Evolutionary conservation across 139 green algal species (phyloP).

Genomic region (Chlorella sp.): DNA sequence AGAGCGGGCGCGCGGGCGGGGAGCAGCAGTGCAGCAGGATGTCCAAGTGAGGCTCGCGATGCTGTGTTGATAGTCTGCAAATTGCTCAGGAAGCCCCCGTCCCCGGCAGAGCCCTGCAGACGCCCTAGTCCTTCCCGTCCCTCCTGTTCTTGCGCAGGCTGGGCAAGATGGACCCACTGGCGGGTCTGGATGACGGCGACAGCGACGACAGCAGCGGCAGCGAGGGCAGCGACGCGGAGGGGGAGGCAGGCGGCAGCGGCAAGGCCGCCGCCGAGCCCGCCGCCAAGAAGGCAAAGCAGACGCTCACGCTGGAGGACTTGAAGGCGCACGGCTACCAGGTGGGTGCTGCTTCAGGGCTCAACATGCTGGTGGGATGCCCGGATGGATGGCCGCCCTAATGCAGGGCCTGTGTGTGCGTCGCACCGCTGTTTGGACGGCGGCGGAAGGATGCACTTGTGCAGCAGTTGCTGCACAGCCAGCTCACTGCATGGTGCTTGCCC

Average conservation of each 20-base stretch:
- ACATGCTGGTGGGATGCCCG: background rate
- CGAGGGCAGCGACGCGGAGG: background rate
- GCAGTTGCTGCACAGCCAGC: too few relatives aligned
- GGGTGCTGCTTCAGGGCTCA: background rate
- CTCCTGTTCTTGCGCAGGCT: background rate
- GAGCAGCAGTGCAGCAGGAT: background rate
- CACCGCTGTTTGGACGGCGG: too few relatives aligned
- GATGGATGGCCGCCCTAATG: too few relatives aligned
- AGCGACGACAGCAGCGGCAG: slow-evolving; percentile 8
- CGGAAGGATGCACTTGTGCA: too few relatives aligned
- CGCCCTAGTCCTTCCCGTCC: background rate
- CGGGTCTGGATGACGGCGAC: slow-evolving; percentile 2
- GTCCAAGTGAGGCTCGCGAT: background rate
- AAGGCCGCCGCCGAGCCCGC: background rate
- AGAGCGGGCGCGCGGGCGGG: too few relatives aligned
- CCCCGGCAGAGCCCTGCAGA: background rate
- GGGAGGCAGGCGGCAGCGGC: slow-evolving; percentile 2
- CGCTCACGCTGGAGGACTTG: slow-evolving; percentile 3
- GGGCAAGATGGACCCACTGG: slow-evolving; percentile 6
- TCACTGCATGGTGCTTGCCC: too few relatives aligned
- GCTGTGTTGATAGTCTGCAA: background rate
- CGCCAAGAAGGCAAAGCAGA: slow-evolving; percentile 15
- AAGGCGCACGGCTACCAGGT: slow-evolving; percentile 17
- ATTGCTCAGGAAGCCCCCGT: too few relatives aligned
- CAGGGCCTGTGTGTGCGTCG: too few relatives aligned